Conservation (phyloP, 2,329 filamentous ascomycete genomes). For the Aureobasidium sp. region DNA sequence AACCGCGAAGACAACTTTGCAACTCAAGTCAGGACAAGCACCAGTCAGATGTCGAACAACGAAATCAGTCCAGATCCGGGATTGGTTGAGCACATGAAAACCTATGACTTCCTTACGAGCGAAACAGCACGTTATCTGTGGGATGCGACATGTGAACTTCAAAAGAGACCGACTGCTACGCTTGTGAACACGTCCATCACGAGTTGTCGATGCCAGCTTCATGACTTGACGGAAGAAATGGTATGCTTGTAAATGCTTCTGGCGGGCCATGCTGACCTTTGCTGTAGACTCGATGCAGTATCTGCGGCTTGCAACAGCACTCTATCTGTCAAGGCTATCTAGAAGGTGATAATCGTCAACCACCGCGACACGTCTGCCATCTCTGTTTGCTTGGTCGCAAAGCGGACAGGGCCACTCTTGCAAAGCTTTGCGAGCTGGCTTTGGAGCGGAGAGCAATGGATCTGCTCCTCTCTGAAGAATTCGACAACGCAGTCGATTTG, state of each 20-base stretch:
- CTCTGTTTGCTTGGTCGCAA: slow-evolving; percentile 28
- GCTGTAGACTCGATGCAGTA: slow-evolving; percentile 30
- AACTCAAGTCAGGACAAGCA: background rate
- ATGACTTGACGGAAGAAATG: background rate
- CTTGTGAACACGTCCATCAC: background rate
- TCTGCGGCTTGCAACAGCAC: slow-evolving; percentile 34
- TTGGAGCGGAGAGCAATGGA: background rate
- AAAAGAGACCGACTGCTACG: background rate
- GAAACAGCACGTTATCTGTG: background rate
- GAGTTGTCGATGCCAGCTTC: background rate
- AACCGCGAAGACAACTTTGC: background rate
- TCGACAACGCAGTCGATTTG: background rate
- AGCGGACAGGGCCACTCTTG: background rate
- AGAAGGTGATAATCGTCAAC: slow-evolving; percentile 25
- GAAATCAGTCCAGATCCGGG: background rate
- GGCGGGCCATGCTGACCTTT: background rate
- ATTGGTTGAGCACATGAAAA: background rate
- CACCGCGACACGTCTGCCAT: slow-evolving; percentile 34
- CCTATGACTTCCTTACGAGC: background rate
- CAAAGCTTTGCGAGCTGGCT: background rate
- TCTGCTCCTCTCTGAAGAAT: background rate
- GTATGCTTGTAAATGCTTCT: background rate
- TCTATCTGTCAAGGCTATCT: slow-evolving; percentile 33
- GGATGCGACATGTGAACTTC: background rate
- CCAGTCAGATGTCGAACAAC: background rate